phyloP scores from a whole-genome alignment of 2,329 filamentous ascomycete genomes.

The Aaosphaeria pasadenensis region DNA sequence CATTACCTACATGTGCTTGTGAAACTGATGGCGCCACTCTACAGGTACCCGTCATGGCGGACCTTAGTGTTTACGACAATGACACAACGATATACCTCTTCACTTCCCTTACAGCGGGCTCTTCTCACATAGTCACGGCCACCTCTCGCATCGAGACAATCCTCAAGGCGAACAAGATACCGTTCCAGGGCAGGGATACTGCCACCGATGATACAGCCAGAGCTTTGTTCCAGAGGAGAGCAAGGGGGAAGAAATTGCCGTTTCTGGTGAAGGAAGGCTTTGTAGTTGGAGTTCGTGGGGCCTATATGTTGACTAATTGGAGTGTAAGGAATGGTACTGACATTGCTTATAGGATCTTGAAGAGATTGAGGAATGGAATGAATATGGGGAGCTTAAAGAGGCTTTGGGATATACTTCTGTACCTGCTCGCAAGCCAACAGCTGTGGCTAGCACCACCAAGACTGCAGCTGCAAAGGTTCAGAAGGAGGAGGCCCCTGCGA shows the following conservation, averaged over 20 bases:
- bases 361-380: conserved; percentile 98
- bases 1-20: too few species aligned
- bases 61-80: conserved; percentile 44
- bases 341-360: conserved; percentile 68
- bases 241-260: conserved; percentile 84
- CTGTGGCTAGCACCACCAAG: neutral
- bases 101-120: conserved; percentile 92
- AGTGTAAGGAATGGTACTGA: neutral
- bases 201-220: conserved; percentile 86
- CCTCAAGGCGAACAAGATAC: conserved; percentile 87
- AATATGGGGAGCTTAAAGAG: conserved; percentile 91
- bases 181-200: conserved; percentile 88
- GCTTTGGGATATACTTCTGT: conserved; percentile 58
- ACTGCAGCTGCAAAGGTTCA: conserved; percentile 9
- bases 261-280: conserved; percentile 82
- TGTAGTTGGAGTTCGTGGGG: conserved; percentile 72
- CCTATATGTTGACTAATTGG: conserved; percentile 3
- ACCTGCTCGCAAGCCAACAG: conserved; percentile 19
- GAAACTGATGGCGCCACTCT: neutral
- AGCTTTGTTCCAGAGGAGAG: conserved; percentile 81
- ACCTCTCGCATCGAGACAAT: conserved; percentile 96
- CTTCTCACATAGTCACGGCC: conserved; percentile 92
- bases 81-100: conserved; percentile 76
- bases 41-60: conserved; percentile 23
- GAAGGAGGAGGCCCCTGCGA: conserved; percentile 23